Evolutionary conservation across 352 stramenopile genomes (phyloP), one percentile per base, ranked within the genome.

Genomic region (Globisporangium rhizosaccharum): DNA sequence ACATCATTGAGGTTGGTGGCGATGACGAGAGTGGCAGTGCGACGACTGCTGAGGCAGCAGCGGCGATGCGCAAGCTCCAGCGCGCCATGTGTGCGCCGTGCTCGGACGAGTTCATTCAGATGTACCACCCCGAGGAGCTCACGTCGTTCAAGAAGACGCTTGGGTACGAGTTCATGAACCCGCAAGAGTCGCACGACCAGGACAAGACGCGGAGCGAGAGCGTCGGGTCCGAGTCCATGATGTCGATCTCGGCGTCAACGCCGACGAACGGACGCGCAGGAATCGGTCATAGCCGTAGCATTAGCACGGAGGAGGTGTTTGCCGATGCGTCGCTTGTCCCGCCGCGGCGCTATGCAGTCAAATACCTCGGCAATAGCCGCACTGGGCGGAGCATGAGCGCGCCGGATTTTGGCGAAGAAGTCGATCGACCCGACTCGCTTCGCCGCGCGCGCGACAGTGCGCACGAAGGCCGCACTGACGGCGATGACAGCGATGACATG

Each of bases 101-200:
- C 46, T 90, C 80, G 7, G 81, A 93, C 28, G 81, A 84, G 46
- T 93, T 93, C 55, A 60, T 90, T 44, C 82, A 95, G 47, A 90
- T 90, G 72, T 92, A 92, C 41, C 82, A 93, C 56, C 82, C 79
- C 9, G 82, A 93, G 44, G 83, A 95, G 58, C 62, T 95, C 20
- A 93, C 85, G 18, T 92, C 80, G 12, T 95, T 95, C 59, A 78
- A 92, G 48, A 92, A 92, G 46, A 84, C 87, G 11, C 72, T 95
- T 2, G 82, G 81, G 15, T 90, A 91, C 70, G 88, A 91, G 66
- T 95, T 95, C 57, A 95, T 95, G 85, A 76, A 75, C 18, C 82
- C 83, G 0, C 88, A 93, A 62, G 83, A 90, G 49, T 78, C 76
- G 14, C 78, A 72, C 23, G 73, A 76, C 10, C 72, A 78, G 37